phyloP scores from a whole-genome alignment of 495 filamentous ascomycete species.

The Trichoderma asperelloides region DNA sequence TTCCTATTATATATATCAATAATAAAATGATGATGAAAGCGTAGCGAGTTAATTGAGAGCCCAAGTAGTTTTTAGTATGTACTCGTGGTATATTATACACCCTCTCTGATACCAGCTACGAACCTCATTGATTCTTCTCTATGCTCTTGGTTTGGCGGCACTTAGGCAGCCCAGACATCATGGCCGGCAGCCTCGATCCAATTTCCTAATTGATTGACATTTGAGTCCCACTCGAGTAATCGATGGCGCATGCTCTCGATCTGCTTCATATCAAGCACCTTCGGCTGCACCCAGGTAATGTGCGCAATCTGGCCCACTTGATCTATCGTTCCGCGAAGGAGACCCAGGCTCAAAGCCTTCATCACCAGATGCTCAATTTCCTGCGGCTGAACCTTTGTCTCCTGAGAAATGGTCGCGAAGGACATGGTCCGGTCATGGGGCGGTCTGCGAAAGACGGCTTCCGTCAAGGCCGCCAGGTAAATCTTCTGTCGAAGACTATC shows the following conservation, averaged over 20 bases:
- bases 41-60: no score
- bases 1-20: not conserved
- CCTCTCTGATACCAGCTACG: not conserved
- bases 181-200: conserved; percentile 88
- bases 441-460: conserved; percentile 91
- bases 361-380: conserved; percentile 98
- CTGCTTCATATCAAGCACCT: conserved; percentile 91
- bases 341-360: conserved; percentile 89
- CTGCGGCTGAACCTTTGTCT: conserved; percentile 82
- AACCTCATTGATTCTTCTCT: not conserved
- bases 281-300: conserved; percentile 98
- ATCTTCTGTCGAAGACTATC: conserved; percentile 94
- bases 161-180: conserved; percentile 79
- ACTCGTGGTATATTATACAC: not conserved
- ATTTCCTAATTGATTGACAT: conserved; percentile 87
- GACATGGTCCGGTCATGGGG: conserved; percentile 92
- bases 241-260: conserved; percentile 87
- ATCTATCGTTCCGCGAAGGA: conserved; percentile 88
- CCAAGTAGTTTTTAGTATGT: not conserved
- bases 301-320: conserved; percentile 89
- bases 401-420: conserved; percentile 74
- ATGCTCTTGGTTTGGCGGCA: not conserved
- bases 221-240: conserved; percentile 87
- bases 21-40: no score
- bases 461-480: conserved; percentile 86